Base-by-base conservation (phyloP, 768 basidiomycete species). In the Termitomyces eurrhizus region DNA sequence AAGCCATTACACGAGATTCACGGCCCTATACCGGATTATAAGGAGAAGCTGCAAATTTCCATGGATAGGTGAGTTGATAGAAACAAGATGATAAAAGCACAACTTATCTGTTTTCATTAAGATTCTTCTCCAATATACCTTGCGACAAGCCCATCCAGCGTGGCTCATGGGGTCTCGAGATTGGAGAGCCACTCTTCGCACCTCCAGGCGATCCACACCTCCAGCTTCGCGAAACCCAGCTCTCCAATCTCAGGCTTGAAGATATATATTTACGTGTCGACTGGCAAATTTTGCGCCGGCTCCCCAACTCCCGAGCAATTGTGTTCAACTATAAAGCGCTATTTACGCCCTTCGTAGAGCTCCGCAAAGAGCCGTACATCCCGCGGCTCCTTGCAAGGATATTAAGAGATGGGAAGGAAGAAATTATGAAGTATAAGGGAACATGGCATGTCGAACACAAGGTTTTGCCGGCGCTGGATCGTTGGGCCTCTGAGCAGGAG, bases 241-340 rank as follows among this genome's bases (percentile, higher is more conserved):
- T 67, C 36, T 72, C 73, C 1, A 63, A 77, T 41, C 68, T 83
- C n/a, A 52, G 67, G 3, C 55, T 79, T 44, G 75, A 78, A 41
- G 73, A 80, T 54, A 71, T 83, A 29, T 69, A 75, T 62, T 62
- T 84, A 45, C 78, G 82, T 13, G 81, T 84, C 24, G 83, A 84
- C 60, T 84, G 83, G 83, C 83, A 84, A 64, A 83, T 78, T 2
- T 66, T 84, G 24, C 75, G 82, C 14, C 76, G 82, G 41, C 67
- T 84, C 37, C 83, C 83, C 16, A 67, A 69, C 51, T 83, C 82
- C 3, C 70, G 70, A 13, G 79, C 80, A 0, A 80, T 84, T 21
- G 72, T 80, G 7, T 84, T 85, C 71, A 83, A 83, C 64, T 84
- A 77, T 68, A 84, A 82, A 64, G 77, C 80, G 5, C 67, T 84